Percentiles rank a stretch among this genome's conserved stretches.
These are phyloP conservation scores for Scleroderma citrinum DNA, from an alignment of 768 basidiomycete genomes.

Conservation along the genomic window DNA sequence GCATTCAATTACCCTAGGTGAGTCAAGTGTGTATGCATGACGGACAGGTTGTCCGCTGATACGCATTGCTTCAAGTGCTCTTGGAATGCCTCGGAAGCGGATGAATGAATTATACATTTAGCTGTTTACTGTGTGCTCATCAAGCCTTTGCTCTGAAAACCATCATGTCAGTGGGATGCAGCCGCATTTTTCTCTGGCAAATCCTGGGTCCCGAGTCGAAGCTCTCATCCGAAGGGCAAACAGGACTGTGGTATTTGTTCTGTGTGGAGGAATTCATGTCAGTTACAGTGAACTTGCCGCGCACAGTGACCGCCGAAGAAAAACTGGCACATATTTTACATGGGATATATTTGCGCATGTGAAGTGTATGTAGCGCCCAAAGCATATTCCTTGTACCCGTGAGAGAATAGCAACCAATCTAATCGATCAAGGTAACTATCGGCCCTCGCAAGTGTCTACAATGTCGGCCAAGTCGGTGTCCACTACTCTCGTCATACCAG, in stretches of 20 bases:
- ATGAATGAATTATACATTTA: too few species aligned
- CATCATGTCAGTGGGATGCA: slow-evolving; percentile 63
- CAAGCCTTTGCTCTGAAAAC: slow-evolving; percentile 71
- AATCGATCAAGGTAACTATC: background rate
- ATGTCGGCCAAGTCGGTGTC: too few species aligned
- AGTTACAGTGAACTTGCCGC: slow-evolving; percentile 47
- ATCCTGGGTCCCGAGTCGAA: slow-evolving; percentile 18
- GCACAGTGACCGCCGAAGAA: slow-evolving; percentile 35
- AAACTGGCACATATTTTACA: slow-evolving; percentile 25
- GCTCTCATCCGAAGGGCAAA: slow-evolving; percentile 22
- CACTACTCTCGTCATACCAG: too few species aligned
- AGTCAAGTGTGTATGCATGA: slow-evolving; percentile 55
- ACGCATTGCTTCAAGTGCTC: too few species aligned
- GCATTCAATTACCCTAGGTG: slow-evolving; percentile 55
- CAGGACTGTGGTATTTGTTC: slow-evolving; percentile 54
- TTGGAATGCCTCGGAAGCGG: too few species aligned
- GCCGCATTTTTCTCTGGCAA: slow-evolving; percentile 45
- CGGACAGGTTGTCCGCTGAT: slow-evolving; percentile 60
- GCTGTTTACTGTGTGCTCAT: slow-evolving; percentile 74
- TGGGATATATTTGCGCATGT: too few species aligned
- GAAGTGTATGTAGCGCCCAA: too few species aligned
- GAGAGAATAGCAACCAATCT: too few species aligned
- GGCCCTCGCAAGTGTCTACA: too few species aligned
- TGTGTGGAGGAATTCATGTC: slow-evolving; percentile 61
- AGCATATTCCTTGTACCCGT: too few species aligned